Percentiles rank a stretch among this genome's conserved stretches.
These are phyloP conservation scores for Ophiostoma perfectum DNA, from an alignment of 2,329 filamentous ascomycete genomes.

Conservation along the genomic window DNA sequence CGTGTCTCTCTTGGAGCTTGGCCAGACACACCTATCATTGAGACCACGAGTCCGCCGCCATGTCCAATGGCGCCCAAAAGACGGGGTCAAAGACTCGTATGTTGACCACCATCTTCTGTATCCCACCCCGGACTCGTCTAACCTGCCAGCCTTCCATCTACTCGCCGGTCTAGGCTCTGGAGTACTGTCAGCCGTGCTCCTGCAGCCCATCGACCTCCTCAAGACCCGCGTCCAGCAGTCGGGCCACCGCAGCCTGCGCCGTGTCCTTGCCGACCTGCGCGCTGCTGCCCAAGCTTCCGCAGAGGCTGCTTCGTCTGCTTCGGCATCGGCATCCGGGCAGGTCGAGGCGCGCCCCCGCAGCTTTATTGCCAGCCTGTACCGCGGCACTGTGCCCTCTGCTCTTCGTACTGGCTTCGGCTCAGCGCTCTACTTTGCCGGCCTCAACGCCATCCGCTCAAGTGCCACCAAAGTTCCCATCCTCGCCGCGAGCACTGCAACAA, in stretches of 20 bases:
- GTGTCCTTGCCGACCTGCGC: slow-evolving; percentile 65
- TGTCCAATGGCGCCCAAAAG: slow-evolving; percentile 35
- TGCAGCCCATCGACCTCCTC: slow-evolving; percentile 92
- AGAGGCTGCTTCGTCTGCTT: not conserved
- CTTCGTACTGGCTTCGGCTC: slow-evolving; percentile 88
- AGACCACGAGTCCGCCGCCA: slow-evolving; percentile 24
- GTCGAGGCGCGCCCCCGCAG: slow-evolving; percentile 25
- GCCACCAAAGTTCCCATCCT: slow-evolving; percentile 45
- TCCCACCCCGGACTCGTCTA: not conserved
- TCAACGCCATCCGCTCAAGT: slow-evolving; percentile 71
- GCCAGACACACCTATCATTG: not conserved
- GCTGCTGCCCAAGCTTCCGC: slow-evolving; percentile 29
- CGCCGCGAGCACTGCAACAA: slow-evolving; percentile 21
- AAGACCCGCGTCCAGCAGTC: slow-evolving; percentile 96
- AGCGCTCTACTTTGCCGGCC: slow-evolving; percentile 85
- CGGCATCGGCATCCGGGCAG: not conserved
- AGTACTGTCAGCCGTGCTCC: slow-evolving; percentile 77
- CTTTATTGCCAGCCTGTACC: slow-evolving; percentile 66
- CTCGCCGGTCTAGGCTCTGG: slow-evolving; percentile 82
- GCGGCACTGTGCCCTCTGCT: slow-evolving; percentile 87
- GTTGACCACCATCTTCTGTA: slow-evolving; percentile 13
- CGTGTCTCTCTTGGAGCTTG: not conserved
- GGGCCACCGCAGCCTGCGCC: slow-evolving; percentile 60
- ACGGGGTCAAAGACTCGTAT: slow-evolving; percentile 35
- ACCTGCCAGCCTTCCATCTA: slow-evolving; percentile 68